Evolutionary conservation across 2,329 filamentous ascomycete species (phyloP).

Genomic region (Uncinocarpus reesii): DNA sequence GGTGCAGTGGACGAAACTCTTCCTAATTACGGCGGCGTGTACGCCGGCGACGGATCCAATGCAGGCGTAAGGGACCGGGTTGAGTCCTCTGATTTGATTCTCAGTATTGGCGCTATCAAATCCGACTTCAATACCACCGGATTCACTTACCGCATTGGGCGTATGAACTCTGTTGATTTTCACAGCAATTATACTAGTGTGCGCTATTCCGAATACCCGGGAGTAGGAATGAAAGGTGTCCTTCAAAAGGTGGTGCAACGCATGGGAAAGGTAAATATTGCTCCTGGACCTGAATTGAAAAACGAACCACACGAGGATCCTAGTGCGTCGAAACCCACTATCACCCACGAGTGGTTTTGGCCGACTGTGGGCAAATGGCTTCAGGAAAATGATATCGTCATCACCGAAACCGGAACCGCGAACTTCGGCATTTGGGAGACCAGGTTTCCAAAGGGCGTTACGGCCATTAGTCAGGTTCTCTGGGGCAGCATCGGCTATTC

Average conservation of each 20-base stretch:
- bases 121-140: constrained; percentile 49
- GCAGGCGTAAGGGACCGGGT: constrained; percentile 34
- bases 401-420: constrained; percentile 50
- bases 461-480: constrained; percentile 44
- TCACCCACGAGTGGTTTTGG: constrained; percentile 44
- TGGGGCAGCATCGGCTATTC: constrained; percentile 55
- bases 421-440: constrained; percentile 46
- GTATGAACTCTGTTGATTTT: constrained; percentile 70
- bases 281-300: constrained; percentile 44
- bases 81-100: constrained; percentile 32
- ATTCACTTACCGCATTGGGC: constrained; percentile 68
- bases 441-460: constrained; percentile 40
- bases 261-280: constrained; percentile 47
- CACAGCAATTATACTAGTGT: constrained; percentile 65
- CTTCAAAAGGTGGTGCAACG: constrained; percentile 58
- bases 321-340: constrained; percentile 26
- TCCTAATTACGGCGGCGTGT: constrained; percentile 66
- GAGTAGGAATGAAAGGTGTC: constrained; percentile 67
- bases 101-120: constrained; percentile 32
- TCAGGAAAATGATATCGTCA: constrained; percentile 44
- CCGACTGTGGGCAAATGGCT: constrained; percentile 40
- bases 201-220: constrained; percentile 67
- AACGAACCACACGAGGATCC: constrained; percentile 39
- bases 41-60: constrained; percentile 64
- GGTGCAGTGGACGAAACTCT: constrained; percentile 65